Conservation (phyloP, 768 basidiomycete genomes). For the Kondoa subrosea region DNA sequence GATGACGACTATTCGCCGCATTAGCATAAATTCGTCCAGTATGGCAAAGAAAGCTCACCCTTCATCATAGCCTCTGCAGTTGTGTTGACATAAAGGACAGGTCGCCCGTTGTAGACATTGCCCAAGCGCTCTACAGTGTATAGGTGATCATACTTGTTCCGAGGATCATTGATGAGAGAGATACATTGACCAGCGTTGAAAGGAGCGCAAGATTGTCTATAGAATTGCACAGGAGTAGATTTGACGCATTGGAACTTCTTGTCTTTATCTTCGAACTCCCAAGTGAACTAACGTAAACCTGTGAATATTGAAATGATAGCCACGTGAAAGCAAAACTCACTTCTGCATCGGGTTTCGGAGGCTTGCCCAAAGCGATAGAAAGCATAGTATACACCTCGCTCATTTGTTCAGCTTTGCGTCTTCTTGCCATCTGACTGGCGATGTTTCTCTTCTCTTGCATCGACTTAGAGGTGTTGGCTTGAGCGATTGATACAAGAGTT, state of each 20-base stretch:
- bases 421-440: conserved; percentile 44
- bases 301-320: neutral
- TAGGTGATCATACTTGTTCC: conserved; percentile 41
- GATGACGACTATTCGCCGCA: conserved; percentile 43
- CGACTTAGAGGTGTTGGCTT: conserved; percentile 32
- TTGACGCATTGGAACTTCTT: conserved; percentile 45
- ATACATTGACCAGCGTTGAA: conserved; percentile 48
- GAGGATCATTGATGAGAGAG: conserved; percentile 84
- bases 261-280: conserved; percentile 74
- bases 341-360: conserved; percentile 51
- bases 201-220: conserved; percentile 36
- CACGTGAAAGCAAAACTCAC: neutral
- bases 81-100: conserved; percentile 49
- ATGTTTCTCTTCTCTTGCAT: conserved; percentile 13
- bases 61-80: conserved; percentile 70
- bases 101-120: conserved; percentile 73
- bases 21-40: neutral
- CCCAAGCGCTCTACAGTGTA: conserved; percentile 87
- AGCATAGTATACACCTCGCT: conserved; percentile 68
- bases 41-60: conserved; percentile 41
- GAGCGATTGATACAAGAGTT: conserved; percentile 29
- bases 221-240: conserved; percentile 67
- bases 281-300: conserved; percentile 45
- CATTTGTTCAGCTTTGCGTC: conserved; percentile 71
- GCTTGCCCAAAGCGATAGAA: conserved; percentile 69